Evolutionary conservation across 1,284 basidiomycete species (phyloP), one percentile per base, ranked within the genome.

Genomic region (Hypsizygus ulmarius): DNA sequence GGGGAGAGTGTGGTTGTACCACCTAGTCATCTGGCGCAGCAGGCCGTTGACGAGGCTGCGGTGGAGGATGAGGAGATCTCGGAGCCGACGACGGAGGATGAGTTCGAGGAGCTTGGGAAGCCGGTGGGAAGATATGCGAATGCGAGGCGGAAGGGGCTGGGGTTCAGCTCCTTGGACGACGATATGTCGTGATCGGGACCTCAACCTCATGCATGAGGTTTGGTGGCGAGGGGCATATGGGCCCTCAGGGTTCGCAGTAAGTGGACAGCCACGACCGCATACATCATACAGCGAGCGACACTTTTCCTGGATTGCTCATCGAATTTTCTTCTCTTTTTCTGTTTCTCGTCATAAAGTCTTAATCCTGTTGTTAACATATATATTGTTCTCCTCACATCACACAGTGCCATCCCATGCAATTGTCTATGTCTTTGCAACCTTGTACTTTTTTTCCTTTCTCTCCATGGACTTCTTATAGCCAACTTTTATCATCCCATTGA

Each of bases 1-100:
- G 89, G 90, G 56, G 85, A 91, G 67, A 85, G 87, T 52, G 64
- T 82, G 16, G 64, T 72, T n/a, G 69, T 70, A 34, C 70, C 70
- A 56, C 51, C 55, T 18, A 59, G 60, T 15, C 39, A 58, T 35
- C 43, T 61, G 33, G 45, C 52, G 37, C 53, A 55, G 42, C 42
- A 45, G 43, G 68, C 18, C 65, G 72, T 47, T 60, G 67, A 69
- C 33, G 74, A 69, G 19, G 69, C 71, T 10, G 70, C 74, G 3
- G 73, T 72, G 0, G 74, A 73, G 2, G 78, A 67, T 34, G 66
- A 65, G 21, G 80, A 82, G 37, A 58, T 58, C 15, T 57, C 66
- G 30, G 78, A 77, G 55, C 68, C 72, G 39, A 77, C 75, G 47
- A 79, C 81, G 27, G 83, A 86, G 56, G 83, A 87, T 47, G 85